Base-by-base conservation (phyloP, 1,284 basidiomycete genomes). In the Moesziomyces parantarcticus region DNA sequence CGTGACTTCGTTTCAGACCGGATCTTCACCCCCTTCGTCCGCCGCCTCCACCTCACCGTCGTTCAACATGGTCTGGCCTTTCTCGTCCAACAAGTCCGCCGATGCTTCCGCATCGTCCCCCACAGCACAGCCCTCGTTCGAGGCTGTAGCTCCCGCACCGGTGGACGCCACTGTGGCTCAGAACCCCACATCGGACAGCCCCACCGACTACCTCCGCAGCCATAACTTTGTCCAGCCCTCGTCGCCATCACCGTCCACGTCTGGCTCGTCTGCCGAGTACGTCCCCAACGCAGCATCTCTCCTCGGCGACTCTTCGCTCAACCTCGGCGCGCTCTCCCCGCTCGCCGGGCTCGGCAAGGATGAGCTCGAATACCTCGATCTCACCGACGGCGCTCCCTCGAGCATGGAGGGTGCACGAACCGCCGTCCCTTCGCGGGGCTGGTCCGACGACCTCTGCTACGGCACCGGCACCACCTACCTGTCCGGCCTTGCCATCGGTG, bases 391-490 rank as follows among this genome's bases (percentile, higher is more conserved):
- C 39, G 63, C 63, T 41, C 79, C 82, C 14, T 77, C 76, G 55
- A 68, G 68, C 45, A 66, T 84, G 52, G 80, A 84, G 56, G 82
- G 82, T 29, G 80, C 74, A 20, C 75, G 80, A 47, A 82, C 80
- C 32, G 77, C 80, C 45, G 75, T 84, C n/a, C 83, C 83, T n/a
- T 76, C 72, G 36, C 74, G 97, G 85, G 96, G 97, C 63, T 99
- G 94, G 95, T 93, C 93, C 86, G 97, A 99, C 87, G 97, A 99
- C 86, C 87, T 99, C 66, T 97, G 94, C 89, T 98, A 99, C 86
- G 97, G 97, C 77, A 98, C 96, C 79, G 97, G 97, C 60, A 97
- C 95, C 74, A 97, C 95, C 86, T 99, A 99, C 89, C 90, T 99
- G 58, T 89, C 92, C 83, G 97, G 96, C 95, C 84, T 99, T 83